phyloP scores from a whole-genome alignment of 2,329 filamentous ascomycete species.

The Cryphonectria carpinicola region DNA sequence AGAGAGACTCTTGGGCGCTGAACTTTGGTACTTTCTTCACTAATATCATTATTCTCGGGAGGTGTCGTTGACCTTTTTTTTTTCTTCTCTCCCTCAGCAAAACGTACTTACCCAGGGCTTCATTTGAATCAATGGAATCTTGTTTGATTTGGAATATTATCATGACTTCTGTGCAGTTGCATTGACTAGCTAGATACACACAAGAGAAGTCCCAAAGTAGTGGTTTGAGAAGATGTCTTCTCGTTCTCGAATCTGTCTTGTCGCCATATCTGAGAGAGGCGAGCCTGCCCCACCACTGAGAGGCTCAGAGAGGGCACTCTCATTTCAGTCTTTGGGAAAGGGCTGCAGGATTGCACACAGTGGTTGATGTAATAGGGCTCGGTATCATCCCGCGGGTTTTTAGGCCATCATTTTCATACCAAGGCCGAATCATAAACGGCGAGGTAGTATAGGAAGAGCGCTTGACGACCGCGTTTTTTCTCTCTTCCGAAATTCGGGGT shows the following conservation, averaged over 20 bases:
- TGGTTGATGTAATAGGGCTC: neutral
- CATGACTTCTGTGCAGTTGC: neutral
- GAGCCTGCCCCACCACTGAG: neutral
- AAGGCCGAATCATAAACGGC: neutral
- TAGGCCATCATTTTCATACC: neutral
- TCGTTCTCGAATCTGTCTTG: neutral
- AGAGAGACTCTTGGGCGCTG: neutral
- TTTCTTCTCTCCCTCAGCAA: neutral
- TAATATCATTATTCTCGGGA: slow-evolving; percentile 9
- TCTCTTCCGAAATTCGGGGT: neutral
- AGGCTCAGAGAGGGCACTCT: neutral
- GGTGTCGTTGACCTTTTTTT: neutral
- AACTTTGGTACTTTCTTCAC: neutral
- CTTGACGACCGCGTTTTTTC: neutral
- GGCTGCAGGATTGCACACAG: neutral
- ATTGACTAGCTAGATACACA: neutral
- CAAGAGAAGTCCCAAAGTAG: neutral
- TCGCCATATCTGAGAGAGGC: neutral
- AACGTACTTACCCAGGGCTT: neutral
- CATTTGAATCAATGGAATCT: neutral
- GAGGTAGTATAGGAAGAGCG: neutral
- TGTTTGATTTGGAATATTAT: neutral
- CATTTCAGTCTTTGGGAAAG: neutral
- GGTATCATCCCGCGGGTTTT: neutral
- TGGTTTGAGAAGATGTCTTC: neutral